Conservation (phyloP, 805 yeast species). For the Sugiyamaella boreocaroliniensis region DNA sequence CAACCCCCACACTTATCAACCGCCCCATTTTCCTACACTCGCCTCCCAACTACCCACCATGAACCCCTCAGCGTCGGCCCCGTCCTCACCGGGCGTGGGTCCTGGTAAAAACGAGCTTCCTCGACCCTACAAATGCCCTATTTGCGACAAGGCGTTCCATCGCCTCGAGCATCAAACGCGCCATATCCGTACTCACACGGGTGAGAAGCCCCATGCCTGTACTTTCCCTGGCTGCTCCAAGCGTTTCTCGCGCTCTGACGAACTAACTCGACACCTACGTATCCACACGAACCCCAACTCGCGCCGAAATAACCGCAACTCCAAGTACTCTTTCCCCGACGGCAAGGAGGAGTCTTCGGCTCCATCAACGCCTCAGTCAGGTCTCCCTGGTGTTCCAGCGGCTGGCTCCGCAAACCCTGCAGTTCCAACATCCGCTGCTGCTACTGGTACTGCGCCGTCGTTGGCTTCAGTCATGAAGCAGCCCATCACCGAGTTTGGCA, state of each 20-base stretch:
- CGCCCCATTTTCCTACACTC: no score
- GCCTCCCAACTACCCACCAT: neutral
- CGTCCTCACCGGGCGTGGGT: neutral
- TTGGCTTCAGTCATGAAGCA: conserved; percentile 5
- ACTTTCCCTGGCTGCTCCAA: conserved; percentile 78
- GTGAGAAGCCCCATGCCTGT: conserved; percentile 86
- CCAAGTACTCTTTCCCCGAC: conserved; percentile 9
- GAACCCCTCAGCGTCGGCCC: conserved; percentile 4
- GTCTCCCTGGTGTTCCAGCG: neutral
- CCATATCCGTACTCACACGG: conserved; percentile 88
- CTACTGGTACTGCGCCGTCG: neutral
- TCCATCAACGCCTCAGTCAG: neutral
- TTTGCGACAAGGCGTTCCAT: conserved; percentile 81
- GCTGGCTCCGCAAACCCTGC: neutral
- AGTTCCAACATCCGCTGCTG: neutral
- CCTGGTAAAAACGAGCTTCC: conserved; percentile 29
- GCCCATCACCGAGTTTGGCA: conserved; percentile 9
- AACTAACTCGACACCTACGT: conserved; percentile 76
- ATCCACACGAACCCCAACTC: conserved; percentile 50
- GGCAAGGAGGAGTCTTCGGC: conserved; percentile 3
- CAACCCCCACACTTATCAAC: no score
- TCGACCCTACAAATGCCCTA: conserved; percentile 77
- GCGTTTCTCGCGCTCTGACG: conserved; percentile 74
- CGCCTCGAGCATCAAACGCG: conserved; percentile 87
- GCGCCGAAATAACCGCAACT: conserved; percentile 24